Percentiles rank a stretch among this genome's conserved stretches.
Conservation (phyloP, 257 asterid genomes). For the Ilex asprella region DNA sequence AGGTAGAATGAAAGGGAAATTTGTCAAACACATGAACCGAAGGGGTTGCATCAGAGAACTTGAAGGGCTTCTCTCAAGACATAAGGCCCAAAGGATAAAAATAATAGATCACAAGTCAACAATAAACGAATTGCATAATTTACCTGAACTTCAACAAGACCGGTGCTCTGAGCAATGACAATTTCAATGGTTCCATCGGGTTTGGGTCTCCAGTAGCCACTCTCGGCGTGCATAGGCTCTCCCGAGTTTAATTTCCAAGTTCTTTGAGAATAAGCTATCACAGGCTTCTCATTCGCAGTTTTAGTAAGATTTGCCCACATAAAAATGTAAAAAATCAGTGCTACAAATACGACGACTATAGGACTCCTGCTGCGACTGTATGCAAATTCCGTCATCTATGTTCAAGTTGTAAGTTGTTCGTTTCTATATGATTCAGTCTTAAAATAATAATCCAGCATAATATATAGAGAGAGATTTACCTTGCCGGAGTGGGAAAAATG, state of each 20-base stretch:
- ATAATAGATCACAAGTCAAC: too few relatives aligned
- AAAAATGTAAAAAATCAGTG: neutral
- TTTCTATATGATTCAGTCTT: too few relatives aligned
- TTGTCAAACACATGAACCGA: too few relatives aligned
- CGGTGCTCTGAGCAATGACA: slow-evolving; percentile 79
- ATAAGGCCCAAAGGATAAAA: too few relatives aligned
- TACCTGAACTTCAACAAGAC: slow-evolving; percentile 71
- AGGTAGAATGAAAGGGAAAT: too few relatives aligned
- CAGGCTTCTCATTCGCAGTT: slow-evolving; percentile 27
- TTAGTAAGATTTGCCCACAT: neutral
- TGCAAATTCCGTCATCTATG: too few relatives aligned
- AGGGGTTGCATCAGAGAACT: too few relatives aligned
- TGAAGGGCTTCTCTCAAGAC: too few relatives aligned
- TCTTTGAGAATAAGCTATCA: slow-evolving; percentile 56
- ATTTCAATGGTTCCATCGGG: slow-evolving; percentile 58
- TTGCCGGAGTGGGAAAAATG: slow-evolving; percentile 53
- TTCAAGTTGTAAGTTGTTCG: too few relatives aligned
- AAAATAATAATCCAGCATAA: neutral
- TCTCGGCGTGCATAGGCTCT: slow-evolving; percentile 72
- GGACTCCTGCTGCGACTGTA: too few relatives aligned
- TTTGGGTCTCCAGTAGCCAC: slow-evolving; percentile 66
- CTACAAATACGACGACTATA: too few relatives aligned
- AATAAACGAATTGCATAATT: neutral
- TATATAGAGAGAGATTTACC: slow-evolving; percentile 16
- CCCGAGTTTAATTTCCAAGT: slow-evolving; percentile 60